phyloP scores from a whole-genome alignment of 306 rosid species.

The Glycyrrhiza uralensis region DNA sequence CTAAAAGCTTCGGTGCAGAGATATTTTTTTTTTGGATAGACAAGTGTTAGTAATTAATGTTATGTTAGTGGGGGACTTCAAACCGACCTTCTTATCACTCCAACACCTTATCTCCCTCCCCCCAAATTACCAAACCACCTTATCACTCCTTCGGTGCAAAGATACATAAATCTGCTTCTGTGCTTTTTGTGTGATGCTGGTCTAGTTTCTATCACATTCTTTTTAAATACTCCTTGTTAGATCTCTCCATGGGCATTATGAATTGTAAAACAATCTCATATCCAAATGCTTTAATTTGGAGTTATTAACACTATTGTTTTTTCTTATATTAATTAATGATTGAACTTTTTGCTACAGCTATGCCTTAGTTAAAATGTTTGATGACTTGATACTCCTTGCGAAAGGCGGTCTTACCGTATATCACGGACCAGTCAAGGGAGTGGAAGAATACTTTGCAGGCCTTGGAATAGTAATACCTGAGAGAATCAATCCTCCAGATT shows the following conservation, averaged over 20 bases:
- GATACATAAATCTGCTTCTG: too few relatives aligned
- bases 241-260: background rate
- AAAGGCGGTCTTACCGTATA: conserved; percentile 97
- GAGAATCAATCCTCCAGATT: conserved; percentile 88
- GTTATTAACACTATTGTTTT: background rate
- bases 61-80: too few relatives aligned
- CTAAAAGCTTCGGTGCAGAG: too few relatives aligned
- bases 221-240: background rate
- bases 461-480: conserved; percentile 82
- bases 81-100: too few relatives aligned
- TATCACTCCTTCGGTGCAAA: too few relatives aligned
- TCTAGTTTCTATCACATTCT: too few relatives aligned
- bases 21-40: too few relatives aligned
- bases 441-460: conserved; percentile 77
- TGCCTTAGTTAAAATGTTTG: conserved; percentile 93
- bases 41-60: too few relatives aligned
- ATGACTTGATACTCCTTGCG: conserved; percentile 88
- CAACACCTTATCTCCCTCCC: too few relatives aligned
- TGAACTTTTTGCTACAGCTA: conserved; percentile 57
- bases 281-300: background rate
- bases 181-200: too few relatives aligned
- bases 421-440: conserved; percentile 78
- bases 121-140: too few relatives aligned
- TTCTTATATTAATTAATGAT: conserved; percentile 21
- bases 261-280: background rate